Base-by-base conservation (phyloP, 768 basidiomycete species). In the Leucocoprinus leucothites region DNA sequence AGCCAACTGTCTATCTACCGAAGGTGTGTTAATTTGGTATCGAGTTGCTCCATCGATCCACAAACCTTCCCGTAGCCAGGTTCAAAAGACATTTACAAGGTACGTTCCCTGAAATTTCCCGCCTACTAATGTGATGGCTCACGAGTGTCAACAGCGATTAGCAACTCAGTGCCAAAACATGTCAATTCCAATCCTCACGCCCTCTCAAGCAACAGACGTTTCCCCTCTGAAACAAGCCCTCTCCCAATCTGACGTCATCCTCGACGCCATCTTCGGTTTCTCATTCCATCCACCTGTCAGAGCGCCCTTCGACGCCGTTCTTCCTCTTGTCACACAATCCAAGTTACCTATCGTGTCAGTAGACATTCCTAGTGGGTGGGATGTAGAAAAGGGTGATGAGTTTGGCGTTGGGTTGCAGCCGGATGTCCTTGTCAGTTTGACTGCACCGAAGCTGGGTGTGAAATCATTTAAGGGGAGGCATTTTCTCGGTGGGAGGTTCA, bases 201-300 rank as follows among this genome's bases (percentile, higher is more conserved):
- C 79, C 7, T 74, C 80, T 3, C 48, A n/a, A n/a, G n/a, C 54
- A 8, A 71, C 67, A 36, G 78, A 81, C 19, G 61, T 69, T 14
- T 73, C 76, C 18, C 61, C 74, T 31, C 77, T 90, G 18, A 67
- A 71, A 45, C 65, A 71, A 41, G 80, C 81, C 5, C 75, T 89
- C 35, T 64, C 74, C 6, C 74, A 79, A 26, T 82, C 84, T 3
- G 91, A 97, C 68, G 85, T 97, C 41, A 81, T 98, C 18, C 77
- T 99, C 51, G 97, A 99, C 65, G 93, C 95, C 3, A 89, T 99
- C 55, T 99, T 99, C 63, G 97, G 96, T 3, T 98, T 99, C 74
- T 98, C 95, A 1, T 99, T 98, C 82, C 79, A 88, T 56, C 88
- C 89, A 0, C 95, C 97, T 34, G 80, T 94, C 4, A 87, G 97